Conservation (phyloP, 2,329 filamentous ascomycete genomes). For the Thelonectria olida region DNA sequence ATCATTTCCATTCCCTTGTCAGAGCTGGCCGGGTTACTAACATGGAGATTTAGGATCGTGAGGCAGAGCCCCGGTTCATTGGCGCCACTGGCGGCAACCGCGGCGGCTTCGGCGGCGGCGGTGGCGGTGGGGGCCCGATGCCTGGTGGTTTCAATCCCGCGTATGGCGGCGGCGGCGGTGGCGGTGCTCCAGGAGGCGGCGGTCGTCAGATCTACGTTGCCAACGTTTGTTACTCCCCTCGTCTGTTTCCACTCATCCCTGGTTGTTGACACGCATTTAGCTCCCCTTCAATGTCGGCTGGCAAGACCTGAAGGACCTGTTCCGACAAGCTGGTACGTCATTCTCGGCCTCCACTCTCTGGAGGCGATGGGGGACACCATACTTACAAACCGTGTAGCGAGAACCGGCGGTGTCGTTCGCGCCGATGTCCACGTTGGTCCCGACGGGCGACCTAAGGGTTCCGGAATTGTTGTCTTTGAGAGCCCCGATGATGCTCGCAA, state of each 20-base stretch:
- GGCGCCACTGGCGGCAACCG: slow-evolving; percentile 72
- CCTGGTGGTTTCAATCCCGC: slow-evolving; percentile 67
- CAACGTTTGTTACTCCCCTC: slow-evolving; percentile 79
- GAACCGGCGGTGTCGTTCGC: slow-evolving; percentile 84
- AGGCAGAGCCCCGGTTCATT: slow-evolving; percentile 96
- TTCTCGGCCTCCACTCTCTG: background rate
- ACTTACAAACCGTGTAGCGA: slow-evolving; percentile 51
- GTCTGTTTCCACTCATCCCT: slow-evolving; percentile 19
- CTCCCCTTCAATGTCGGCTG: slow-evolving; percentile 97
- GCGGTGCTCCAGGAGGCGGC: slow-evolving; percentile 57
- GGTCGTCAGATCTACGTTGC: slow-evolving; percentile 95
- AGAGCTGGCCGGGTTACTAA: background rate
- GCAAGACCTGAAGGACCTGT: slow-evolving; percentile 99
- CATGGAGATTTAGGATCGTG: slow-evolving; percentile 76
- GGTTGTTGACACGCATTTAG: slow-evolving; percentile 56
- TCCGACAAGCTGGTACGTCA: slow-evolving; percentile 92
- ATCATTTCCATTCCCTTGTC: slow-evolving; percentile 31
- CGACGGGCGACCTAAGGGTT: slow-evolving; percentile 94
- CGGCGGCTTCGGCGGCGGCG: slow-evolving; percentile 67
- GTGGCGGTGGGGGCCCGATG: slow-evolving; percentile 44
- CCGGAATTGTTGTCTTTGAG: slow-evolving; percentile 96
- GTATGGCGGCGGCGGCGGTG: slow-evolving; percentile 56
- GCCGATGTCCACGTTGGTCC: slow-evolving; percentile 94
- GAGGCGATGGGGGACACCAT: no score
- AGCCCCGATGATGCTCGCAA: slow-evolving; percentile 93